These are phyloP conservation scores for Moricandia arvensis DNA, from an alignment of 345 rosid species.

Conservation along the genomic window DNA sequence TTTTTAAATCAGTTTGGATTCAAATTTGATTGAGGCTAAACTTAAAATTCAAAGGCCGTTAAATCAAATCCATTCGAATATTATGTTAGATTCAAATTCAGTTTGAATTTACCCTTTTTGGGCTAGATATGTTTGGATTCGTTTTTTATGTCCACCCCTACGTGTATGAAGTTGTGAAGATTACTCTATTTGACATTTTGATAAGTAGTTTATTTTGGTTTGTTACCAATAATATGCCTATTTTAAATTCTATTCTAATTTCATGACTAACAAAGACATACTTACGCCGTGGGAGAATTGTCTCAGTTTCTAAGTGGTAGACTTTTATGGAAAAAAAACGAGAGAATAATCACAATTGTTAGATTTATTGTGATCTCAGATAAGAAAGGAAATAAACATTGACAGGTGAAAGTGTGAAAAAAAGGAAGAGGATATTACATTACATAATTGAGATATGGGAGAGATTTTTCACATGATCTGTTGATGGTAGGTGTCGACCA, in stretches of 20 bases:
- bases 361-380: too few relatives aligned
- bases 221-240: background rate
- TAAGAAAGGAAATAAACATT: too few relatives aligned
- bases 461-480: slow-evolving; percentile 10
- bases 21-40: too few relatives aligned
- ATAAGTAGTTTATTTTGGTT: background rate
- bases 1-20: too few relatives aligned
- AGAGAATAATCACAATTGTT: too few relatives aligned
- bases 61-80: too few relatives aligned
- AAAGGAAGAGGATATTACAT: background rate
- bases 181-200: background rate
- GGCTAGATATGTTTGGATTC: too few relatives aligned
- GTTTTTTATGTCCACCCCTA: background rate
- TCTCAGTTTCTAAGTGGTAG: background rate
- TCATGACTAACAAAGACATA: background rate
- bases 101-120: too few relatives aligned
- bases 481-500: slow-evolving; percentile 20
- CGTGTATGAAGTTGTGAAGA: background rate
- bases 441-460: background rate
- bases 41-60: too few relatives aligned
- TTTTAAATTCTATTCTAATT: background rate
- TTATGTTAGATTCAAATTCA: too few relatives aligned
- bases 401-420: background rate
- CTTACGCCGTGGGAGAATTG: background rate
- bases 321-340: background rate